Evolutionary conservation across 345 rosid genomes (phyloP).

Genomic region (Microthlaspi erraticum): DNA sequence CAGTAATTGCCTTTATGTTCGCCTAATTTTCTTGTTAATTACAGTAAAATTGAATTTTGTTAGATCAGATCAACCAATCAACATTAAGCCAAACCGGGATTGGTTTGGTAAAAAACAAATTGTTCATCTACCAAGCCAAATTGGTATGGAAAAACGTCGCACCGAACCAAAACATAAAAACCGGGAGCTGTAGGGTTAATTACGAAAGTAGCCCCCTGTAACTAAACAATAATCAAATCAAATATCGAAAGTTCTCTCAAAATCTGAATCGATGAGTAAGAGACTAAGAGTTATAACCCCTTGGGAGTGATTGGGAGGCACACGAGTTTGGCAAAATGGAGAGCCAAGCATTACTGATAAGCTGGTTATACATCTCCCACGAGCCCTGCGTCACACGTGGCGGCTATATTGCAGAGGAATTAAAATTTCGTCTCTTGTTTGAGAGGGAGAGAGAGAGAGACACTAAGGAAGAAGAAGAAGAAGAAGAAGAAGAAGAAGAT

Average conservation of each 20-base stretch:
- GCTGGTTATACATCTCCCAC: constrained; percentile 30
- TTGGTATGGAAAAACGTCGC: constrained; percentile 1
- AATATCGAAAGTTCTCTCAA: neutral
- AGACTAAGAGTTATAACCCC: constrained; percentile 13
- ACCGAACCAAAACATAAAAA: constrained; percentile 5
- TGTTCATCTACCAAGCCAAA: too few species aligned
- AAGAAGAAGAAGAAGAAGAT: constrained; percentile 29
- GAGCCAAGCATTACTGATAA: constrained; percentile 45
- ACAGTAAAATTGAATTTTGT: too few species aligned
- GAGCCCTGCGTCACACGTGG: constrained; percentile 37
- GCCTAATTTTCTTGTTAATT: too few species aligned
- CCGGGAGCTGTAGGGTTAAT: neutral
- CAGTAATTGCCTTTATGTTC: too few species aligned
- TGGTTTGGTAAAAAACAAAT: too few species aligned
- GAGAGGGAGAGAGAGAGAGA: constrained; percentile 22
- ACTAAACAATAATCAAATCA: constrained; percentile 1
- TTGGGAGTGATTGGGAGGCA: constrained; percentile 30
- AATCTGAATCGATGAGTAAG: neutral
- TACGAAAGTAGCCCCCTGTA: constrained; percentile 28
- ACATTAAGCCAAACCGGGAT: too few species aligned
- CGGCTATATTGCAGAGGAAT: too few species aligned
- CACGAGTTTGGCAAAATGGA: constrained; percentile 36
- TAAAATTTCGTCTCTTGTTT: too few species aligned
- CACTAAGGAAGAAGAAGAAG: constrained; percentile 21
- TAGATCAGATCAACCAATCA: too few species aligned